Base-by-base conservation (phyloP, 2,329 filamentous ascomycete species). In the Didymellaceae sp. region DNA sequence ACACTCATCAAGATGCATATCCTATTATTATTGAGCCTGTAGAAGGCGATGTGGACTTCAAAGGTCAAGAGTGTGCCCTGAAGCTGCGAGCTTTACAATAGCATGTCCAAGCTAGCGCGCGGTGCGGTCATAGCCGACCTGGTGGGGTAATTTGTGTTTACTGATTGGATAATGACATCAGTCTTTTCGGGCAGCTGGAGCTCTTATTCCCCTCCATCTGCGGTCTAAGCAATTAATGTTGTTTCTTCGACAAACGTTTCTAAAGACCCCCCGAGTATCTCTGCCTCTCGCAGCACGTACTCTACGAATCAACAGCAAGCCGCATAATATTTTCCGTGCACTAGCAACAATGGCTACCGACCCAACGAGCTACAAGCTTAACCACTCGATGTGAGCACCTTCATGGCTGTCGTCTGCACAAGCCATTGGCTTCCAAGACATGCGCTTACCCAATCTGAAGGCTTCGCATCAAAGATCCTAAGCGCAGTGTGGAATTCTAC, bases 401-500 rank as follows among this genome's bases (percentile, higher is more conserved):
- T 26, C 49, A 58, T 52, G 45, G 38, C 47, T 43, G 31, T 49
- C 18, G 6, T 42, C 38, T 26, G 16, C n/a, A 9, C 24, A 26
- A 16, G 13, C 16, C 21, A 56, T 45, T 58, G 52, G 54, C 30
- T 31, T 28, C 13, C 7, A 28, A 24, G n/a, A 38, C 14, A 31
- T 21, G 6, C 4, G 2, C 53, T 62, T 20, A 65, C 17, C 22
- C 34, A 35, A 17, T 17, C 37, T 35, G 9, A 37, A 63, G 56
- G 56, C 59, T 96, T 72, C 88, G 93, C 74, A 89, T 97, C 70
- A 97, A 97, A 77, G 91, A 99, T 77, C 93, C 93, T 9, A 87
- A 92, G 76, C 84, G 81, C 28, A 69, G 70, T 83, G 86, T 97
- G 75, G 89, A 93, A 62, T 99, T 96, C 77, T 99, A 97, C 76